Evolutionary conservation across 2,329 filamentous ascomycete species (phyloP).

Genomic region (Seiridium unicorne): DNA sequence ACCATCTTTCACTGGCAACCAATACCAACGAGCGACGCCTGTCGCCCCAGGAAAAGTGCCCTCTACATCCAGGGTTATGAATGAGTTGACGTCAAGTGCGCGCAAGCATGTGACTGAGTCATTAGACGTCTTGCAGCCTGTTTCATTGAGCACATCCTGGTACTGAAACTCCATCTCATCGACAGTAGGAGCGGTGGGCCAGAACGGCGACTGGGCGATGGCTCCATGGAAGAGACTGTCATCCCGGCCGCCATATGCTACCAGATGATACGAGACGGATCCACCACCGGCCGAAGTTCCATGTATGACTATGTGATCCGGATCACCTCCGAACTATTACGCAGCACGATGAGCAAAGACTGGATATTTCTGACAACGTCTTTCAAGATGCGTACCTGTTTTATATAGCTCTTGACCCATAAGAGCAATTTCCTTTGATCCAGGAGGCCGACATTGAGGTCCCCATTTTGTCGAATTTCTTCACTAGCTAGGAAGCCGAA

Average conservation of each 20-base stretch:
- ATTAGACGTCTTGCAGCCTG: slow-evolving; percentile 30
- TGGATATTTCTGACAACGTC: background rate
- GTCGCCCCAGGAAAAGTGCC: slow-evolving; percentile 28
- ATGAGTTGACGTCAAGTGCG: slow-evolving; percentile 29
- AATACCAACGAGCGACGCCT: slow-evolving; percentile 43
- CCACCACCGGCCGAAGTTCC: slow-evolving; percentile 65
- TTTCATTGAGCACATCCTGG: slow-evolving; percentile 36
- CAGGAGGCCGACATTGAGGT: slow-evolving; percentile 62
- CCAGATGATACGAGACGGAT: slow-evolving; percentile 59
- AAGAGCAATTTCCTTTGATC: slow-evolving; percentile 65
- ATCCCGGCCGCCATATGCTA: slow-evolving; percentile 44
- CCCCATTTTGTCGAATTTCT: slow-evolving; percentile 33
- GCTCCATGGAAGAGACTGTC: slow-evolving; percentile 44
- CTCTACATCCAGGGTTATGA: slow-evolving; percentile 37
- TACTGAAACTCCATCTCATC: slow-evolving; percentile 46
- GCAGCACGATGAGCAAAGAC: background rate
- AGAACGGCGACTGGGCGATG: slow-evolving; percentile 44
- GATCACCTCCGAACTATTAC: slow-evolving; percentile 64
- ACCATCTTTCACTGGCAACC: slow-evolving; percentile 36
- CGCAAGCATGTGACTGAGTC: slow-evolving; percentile 42
- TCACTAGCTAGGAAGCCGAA: slow-evolving; percentile 67
- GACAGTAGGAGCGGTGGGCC: slow-evolving; percentile 38
- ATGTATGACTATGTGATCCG: slow-evolving; percentile 61
- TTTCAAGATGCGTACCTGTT: background rate
- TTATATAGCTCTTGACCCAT: slow-evolving; percentile 65